Evolutionary conservation across 2,329 filamentous ascomycete genomes (phyloP).

Genomic region (Fusarium torulosum): DNA sequence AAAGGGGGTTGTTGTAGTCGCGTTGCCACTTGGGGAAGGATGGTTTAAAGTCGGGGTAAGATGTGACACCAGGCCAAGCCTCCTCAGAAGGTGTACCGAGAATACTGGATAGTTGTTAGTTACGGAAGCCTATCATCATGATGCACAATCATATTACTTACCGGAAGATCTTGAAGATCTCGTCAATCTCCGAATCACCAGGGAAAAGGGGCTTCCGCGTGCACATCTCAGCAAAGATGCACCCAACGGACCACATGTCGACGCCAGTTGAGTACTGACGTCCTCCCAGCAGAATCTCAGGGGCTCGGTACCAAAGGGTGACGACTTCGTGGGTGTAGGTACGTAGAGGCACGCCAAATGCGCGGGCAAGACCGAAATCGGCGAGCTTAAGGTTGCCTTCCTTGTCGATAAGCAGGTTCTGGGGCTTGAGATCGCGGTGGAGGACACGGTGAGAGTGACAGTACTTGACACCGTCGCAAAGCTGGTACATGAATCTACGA

Average conservation of each 20-base stretch:
- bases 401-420: conserved; percentile 87
- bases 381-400: conserved; percentile 91
- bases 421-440: conserved; percentile 90
- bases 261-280: conserved; percentile 94
- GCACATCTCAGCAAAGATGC: conserved; percentile 97
- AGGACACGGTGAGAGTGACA: conserved; percentile 90
- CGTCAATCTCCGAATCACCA: conserved; percentile 78
- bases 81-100: conserved; percentile 87
- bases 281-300: conserved; percentile 90
- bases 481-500: conserved; percentile 92
- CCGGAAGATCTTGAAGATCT: conserved; percentile 75
- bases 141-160: conserved; percentile 54
- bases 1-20: conserved; percentile 73
- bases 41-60: conserved; percentile 92
- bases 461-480: conserved; percentile 86
- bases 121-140: neutral
- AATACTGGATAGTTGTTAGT: conserved; percentile 60
- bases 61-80: conserved; percentile 91
- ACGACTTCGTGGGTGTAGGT: conserved; percentile 97
- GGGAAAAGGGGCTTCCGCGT: conserved; percentile 93
- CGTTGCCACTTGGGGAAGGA: conserved; percentile 93
- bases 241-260: conserved; percentile 95
- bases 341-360: conserved; percentile 89
- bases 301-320: conserved; percentile 91
- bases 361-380: conserved; percentile 89